phyloP scores from a whole-genome alignment of 805 yeast species.

The Pichia sporocuriosa region DNA sequence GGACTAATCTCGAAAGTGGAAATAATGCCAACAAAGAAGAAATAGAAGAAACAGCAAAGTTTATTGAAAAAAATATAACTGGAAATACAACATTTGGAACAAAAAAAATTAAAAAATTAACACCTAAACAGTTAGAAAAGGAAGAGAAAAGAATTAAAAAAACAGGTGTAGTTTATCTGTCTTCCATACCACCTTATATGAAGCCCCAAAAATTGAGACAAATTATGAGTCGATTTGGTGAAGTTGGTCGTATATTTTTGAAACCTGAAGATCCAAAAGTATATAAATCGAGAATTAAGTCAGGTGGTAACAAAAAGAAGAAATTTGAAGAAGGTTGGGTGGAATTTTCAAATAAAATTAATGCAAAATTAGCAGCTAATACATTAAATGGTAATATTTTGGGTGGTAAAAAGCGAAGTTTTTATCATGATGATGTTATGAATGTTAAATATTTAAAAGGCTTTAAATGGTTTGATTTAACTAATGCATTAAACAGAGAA shows the following conservation, averaged over 20 bases:
- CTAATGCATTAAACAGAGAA: conserved; percentile 88
- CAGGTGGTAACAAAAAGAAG: conserved; percentile 88
- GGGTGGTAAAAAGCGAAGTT: conserved; percentile 88
- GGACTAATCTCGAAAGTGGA: too few relatives aligned
- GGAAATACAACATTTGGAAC: conserved; percentile 25
- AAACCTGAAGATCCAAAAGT: conserved; percentile 74
- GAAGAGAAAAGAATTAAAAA: conserved; percentile 50
- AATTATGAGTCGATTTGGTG: conserved; percentile 74
- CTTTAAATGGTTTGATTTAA: conserved; percentile 92
- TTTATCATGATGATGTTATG: conserved; percentile 89
- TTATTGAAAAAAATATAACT: conserved; percentile 15
- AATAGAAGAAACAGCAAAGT: conserved; percentile 16
- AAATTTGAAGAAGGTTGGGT: conserved; percentile 96
- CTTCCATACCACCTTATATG: conserved; percentile 94
- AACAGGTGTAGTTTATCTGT: conserved; percentile 90
- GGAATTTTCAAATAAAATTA: conserved; percentile 74
- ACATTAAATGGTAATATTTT: conserved; percentile 83
- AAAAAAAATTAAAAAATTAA: conserved; percentile 45
- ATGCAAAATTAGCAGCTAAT: conserved; percentile 82
- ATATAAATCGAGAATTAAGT: conserved; percentile 62
- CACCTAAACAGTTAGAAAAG: conserved; percentile 48
- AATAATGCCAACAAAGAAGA: conserved; percentile 21
- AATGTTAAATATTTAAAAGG: conserved; percentile 85
- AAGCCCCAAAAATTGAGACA: conserved; percentile 87
- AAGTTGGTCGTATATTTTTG: conserved; percentile 76